A percentile compares a stretch with the other conserved stretches of the same genome.
Evolutionary conservation across 148 eudicot species (phyloP).

Genomic region (Diospyros kaki): DNA sequence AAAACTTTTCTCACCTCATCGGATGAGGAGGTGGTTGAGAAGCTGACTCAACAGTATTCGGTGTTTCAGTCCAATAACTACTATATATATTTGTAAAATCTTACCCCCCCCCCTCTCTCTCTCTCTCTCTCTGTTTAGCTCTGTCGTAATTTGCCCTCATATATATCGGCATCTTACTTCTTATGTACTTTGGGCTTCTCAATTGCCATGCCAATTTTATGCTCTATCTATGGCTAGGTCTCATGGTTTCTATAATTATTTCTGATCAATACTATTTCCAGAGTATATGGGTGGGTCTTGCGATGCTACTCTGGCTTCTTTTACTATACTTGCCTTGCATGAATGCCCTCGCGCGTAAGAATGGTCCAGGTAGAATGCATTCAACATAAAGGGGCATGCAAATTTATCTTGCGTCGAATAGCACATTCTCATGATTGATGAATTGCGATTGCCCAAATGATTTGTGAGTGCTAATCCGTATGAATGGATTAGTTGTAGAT

Average conservation of each 20-base stretch:
- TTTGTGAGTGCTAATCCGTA: no score
- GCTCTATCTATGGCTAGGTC: neutral
- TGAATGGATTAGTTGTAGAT: no score
- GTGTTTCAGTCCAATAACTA: neutral
- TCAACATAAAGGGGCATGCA: no score
- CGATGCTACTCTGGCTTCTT: no score
- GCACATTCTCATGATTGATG: no score
- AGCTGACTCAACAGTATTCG: constrained; percentile 4
- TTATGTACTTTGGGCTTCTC: neutral
- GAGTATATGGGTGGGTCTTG: no score
- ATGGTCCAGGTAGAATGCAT: no score
- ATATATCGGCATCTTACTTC: neutral
- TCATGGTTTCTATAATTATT: neutral
- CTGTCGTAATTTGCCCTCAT: neutral
- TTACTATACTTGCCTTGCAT: no score
- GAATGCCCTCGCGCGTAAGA: no score
- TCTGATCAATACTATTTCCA: neutral
- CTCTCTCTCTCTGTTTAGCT: neutral
- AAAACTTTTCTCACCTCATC: neutral
- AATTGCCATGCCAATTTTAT: neutral
- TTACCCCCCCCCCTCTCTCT: no score
- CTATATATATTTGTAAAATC: neutral
- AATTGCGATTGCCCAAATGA: no score
- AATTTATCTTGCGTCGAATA: no score
- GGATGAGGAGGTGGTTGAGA: neutral